A percentile compares a stretch with the other conserved stretches of the same genome.
phyloP scores from a whole-genome alignment of 208 protist genomes.

The Trypanosoma melophagium region DNA sequence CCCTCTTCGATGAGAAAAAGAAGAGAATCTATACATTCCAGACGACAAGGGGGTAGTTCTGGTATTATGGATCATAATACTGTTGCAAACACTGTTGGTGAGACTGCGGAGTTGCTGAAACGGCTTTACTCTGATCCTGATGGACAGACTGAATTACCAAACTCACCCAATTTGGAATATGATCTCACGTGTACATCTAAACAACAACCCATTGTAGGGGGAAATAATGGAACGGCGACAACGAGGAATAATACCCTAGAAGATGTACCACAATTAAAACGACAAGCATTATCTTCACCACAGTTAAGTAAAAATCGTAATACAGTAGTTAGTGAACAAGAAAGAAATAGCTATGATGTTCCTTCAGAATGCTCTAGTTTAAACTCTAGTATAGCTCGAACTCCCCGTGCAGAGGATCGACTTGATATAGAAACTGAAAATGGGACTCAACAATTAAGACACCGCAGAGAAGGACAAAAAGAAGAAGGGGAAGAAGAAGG shows the following conservation, averaged over 20 bases:
- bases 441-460: background rate
- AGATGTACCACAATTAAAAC: background rate
- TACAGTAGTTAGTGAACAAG: background rate
- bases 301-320: background rate
- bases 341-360: background rate
- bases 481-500: background rate
- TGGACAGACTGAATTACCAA: too few species aligned
- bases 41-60: too few species aligned
- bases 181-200: background rate
- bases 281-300: background rate
- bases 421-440: background rate
- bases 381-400: conserved; percentile 67
- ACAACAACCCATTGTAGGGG: background rate
- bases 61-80: too few species aligned
- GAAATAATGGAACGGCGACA: background rate
- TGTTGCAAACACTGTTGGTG: too few species aligned
- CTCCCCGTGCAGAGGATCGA: conserved; percentile 14
- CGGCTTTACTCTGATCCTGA: too few species aligned
- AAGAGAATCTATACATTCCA: too few species aligned
- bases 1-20: too few species aligned
- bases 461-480: background rate
- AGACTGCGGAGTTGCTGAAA: too few species aligned
- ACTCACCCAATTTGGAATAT: background rate
- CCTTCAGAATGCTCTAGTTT: conserved; percentile 34
- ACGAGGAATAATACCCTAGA: background rate